Percentiles rank a stretch among this genome's conserved stretches.
These are phyloP conservation scores for Xylariomycetidae sp. DNA, from an alignment of 2,329 filamentous ascomycete species.

Conservation along the genomic window DNA sequence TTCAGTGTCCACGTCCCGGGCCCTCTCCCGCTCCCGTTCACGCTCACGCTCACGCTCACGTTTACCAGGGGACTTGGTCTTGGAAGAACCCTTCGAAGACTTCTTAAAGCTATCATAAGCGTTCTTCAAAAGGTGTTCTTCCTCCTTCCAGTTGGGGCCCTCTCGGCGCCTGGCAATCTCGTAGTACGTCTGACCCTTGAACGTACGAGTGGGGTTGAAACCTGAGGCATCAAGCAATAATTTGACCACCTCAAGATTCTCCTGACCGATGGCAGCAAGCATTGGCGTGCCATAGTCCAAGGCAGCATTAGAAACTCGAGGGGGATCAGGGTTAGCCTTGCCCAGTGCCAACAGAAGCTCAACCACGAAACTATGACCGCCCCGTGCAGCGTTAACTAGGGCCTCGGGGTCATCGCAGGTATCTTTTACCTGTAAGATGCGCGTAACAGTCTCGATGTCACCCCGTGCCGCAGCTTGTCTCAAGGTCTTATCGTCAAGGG, in stretches of 20 bases:
- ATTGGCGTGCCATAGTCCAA: conserved; percentile 84
- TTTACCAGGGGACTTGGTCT: conserved; percentile 49
- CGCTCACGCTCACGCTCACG: no score
- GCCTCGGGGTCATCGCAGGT: conserved; percentile 72
- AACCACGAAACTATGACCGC: conserved; percentile 83
- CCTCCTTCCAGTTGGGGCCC: conserved; percentile 86
- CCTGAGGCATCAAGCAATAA: conserved; percentile 69
- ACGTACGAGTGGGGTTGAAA: conserved; percentile 79
- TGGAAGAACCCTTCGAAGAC: conserved; percentile 41
- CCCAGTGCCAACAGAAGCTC: conserved; percentile 71
- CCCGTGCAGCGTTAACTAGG: conserved; percentile 85
- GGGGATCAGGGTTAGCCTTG: conserved; percentile 62
- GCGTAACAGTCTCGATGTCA: conserved; percentile 57
- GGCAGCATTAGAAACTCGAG: conserved; percentile 54
- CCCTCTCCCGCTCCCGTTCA: no score
- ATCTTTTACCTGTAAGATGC: conserved; percentile 57
- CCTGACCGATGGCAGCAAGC: conserved; percentile 86
- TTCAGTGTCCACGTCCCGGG: conserved; percentile 38
- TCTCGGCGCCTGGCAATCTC: conserved; percentile 79
- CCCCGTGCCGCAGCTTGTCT: conserved; percentile 56
- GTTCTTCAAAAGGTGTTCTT: conserved; percentile 74
- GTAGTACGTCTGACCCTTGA: conserved; percentile 75
- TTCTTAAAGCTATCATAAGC: conserved; percentile 64
- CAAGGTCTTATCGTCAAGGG: conserved; percentile 57
- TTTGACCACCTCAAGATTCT: conserved; percentile 79